A percentile compares a stretch with the other conserved stretches of the same genome.
phyloP scores from a whole-genome alignment of 2,329 filamentous ascomycete species.

The Talaromyces albobiverticillius region DNA sequence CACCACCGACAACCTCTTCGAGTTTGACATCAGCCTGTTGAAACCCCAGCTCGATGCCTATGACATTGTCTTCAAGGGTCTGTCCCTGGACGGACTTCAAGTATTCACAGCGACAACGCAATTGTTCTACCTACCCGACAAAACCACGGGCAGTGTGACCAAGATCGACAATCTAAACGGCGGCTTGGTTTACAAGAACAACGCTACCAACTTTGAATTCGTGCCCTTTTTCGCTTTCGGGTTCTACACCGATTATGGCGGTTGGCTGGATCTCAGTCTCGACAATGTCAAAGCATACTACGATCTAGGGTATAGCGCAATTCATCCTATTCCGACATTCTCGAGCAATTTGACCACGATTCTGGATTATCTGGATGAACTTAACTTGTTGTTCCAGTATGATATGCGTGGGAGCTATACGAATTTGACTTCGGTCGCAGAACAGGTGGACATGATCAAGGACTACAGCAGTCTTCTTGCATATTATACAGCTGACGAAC shows the following conservation, averaged over 20 bases:
- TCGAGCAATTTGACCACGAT: conserved; percentile 12
- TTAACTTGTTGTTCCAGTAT: conserved; percentile 15
- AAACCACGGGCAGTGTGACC: conserved; percentile 9
- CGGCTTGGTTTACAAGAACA: conserved; percentile 7
- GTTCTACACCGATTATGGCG: conserved; percentile 13
- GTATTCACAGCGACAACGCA: conserved; percentile 11
- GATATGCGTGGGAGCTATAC: conserved; percentile 14
- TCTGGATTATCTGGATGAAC: conserved; percentile 14
- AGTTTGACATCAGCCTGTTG: conserved; percentile 8
- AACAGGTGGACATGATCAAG: conserved; percentile 8
- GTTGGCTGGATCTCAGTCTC: conserved; percentile 10
- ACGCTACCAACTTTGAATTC: conserved; percentile 7
- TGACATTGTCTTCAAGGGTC: conserved; percentile 2
- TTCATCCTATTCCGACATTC: conserved; percentile 12
- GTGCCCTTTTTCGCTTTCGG: conserved; percentile 13
- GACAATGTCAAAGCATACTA: conserved; percentile 14
- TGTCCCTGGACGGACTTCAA: conserved; percentile 11
- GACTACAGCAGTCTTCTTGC: conserved; percentile 10
- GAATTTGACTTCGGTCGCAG: conserved; percentile 10
- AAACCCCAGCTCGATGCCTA: conserved; percentile 9
- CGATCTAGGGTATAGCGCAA: conserved; percentile 13
- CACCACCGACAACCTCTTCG: conserved; percentile 10
- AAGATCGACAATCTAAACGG: conserved; percentile 16
- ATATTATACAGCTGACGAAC: conserved; percentile 14
- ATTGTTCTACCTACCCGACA: conserved; percentile 13